Evolutionary conservation across 768 basidiomycete genomes (phyloP).

Genomic region (Phanerochaete sordida): DNA sequence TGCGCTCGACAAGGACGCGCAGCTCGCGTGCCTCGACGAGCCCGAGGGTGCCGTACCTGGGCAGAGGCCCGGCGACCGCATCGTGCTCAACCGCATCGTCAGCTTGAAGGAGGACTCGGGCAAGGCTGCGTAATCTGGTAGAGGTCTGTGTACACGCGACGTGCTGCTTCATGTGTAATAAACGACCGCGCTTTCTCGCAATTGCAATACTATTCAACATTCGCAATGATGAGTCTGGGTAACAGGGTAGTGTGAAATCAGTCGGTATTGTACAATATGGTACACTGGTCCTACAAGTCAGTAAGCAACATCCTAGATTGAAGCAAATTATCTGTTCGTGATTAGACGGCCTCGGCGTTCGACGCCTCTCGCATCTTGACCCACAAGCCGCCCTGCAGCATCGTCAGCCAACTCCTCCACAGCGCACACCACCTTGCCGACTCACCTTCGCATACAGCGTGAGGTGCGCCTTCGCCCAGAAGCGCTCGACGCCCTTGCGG

Average conservation of each 20-base stretch:
- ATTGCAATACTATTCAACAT: no score
- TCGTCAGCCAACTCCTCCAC: background rate
- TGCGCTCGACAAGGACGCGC: conserved; percentile 84
- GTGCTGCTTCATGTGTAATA: no score
- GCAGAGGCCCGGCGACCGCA: conserved; percentile 64
- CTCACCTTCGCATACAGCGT: conserved; percentile 38
- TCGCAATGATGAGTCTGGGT: no score
- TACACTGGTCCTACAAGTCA: no score
- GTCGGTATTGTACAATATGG: no score
- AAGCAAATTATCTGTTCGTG: no score
- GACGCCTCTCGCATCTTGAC: conserved; percentile 21
- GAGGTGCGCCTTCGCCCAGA: conserved; percentile 36
- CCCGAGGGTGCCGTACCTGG: conserved; percentile 37
- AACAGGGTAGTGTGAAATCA: no score
- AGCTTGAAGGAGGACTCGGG: conserved; percentile 93
- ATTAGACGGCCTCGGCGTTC: background rate
- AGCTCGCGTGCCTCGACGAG: conserved; percentile 61
- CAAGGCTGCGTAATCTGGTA: conserved; percentile 40
- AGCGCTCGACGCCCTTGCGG: conserved; percentile 38
- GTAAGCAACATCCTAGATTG: no score
- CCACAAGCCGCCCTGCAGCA: conserved; percentile 26
- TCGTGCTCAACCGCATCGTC: conserved; percentile 90
- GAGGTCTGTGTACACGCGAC: background rate
- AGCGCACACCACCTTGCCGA: background rate
- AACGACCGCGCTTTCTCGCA: no score